Base-by-base conservation (phyloP, 129 eudicot species). In the Saussurea involucrata region DNA sequence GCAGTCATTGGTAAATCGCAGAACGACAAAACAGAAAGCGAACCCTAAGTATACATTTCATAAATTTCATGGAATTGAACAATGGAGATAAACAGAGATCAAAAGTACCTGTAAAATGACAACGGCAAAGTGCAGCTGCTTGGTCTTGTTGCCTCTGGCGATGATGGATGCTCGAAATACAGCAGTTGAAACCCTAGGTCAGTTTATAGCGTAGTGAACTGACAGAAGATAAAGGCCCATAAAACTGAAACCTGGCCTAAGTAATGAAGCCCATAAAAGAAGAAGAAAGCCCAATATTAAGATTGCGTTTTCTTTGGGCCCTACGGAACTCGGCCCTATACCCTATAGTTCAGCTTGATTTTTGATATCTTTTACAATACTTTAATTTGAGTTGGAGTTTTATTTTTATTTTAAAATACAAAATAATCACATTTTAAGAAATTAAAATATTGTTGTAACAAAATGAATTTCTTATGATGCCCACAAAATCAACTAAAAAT, bases 181-280 rank as follows among this genome's bases (percentile, higher is more conserved):
- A 44, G 75, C 40, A 27, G 2, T 53, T 73, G 49, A 73, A 73
- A 73, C 77, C 77, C 77, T 73, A 73, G 53, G 68, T 73, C 21
- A 73, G 77, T 21, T 55, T 73, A 73, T 73, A 57, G 65, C 65
- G 31, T 9, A 1, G 31, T 67, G 2, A 27, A 3, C n/a, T 7
- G 15, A 32, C 12, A 9, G 61, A 53, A 53, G 22, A 53, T 53
- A 53, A 53, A 53, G 61, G 61, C 61, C 61, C 61, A 49, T 17
- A 4, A 15, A 49, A 31, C 0, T 66, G 68, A 18, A 55, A 55
- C 4, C 8, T 0, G 22, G 24, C 24, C 63, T 55, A 55, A 55
- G 5, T n/a, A 44, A 44, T 10, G 4, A 17, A 3, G 63, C 63
- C 63, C 63, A 57, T 57, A 6, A 5, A 20, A 3, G 9, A 8